Evolutionary conservation across 345 rosid genomes (phyloP).

Genomic region (Luvunga scandens): DNA sequence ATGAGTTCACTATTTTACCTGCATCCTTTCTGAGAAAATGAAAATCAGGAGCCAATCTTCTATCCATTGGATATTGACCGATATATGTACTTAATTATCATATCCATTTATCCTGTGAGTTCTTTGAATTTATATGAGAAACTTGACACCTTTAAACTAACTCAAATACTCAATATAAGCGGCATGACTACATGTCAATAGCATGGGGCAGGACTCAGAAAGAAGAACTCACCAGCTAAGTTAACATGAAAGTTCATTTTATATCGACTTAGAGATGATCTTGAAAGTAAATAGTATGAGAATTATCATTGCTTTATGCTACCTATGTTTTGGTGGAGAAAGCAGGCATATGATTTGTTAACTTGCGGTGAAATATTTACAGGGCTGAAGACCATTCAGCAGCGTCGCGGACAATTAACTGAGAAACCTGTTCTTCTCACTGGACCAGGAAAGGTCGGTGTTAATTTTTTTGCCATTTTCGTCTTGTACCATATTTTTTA

Average conservation of each 20-base stretch:
- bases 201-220: background rate
- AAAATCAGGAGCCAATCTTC: background rate
- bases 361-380: constrained; percentile 8
- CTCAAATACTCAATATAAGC: background rate
- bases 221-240: background rate
- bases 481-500: background rate
- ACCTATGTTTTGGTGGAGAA: constrained; percentile 3
- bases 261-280: background rate
- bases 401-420: constrained; percentile 73
- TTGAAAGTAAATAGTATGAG: background rate
- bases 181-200: background rate
- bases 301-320: background rate
- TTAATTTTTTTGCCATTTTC: background rate
- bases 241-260: background rate
- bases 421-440: constrained; percentile 75
- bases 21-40: background rate
- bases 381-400: constrained; percentile 90
- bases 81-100: background rate
- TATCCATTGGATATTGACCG: background rate
- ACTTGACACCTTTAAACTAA: background rate
- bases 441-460: constrained; percentile 92
- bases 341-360: constrained; percentile 8
- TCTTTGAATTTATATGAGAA: background rate
- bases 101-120: background rate
- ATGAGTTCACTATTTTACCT: background rate